Percentiles rank a stretch among this genome's conserved stretches.
phyloP scores from a whole-genome alignment of 1,284 basidiomycete species.

The Ustilago vetiveriae region DNA sequence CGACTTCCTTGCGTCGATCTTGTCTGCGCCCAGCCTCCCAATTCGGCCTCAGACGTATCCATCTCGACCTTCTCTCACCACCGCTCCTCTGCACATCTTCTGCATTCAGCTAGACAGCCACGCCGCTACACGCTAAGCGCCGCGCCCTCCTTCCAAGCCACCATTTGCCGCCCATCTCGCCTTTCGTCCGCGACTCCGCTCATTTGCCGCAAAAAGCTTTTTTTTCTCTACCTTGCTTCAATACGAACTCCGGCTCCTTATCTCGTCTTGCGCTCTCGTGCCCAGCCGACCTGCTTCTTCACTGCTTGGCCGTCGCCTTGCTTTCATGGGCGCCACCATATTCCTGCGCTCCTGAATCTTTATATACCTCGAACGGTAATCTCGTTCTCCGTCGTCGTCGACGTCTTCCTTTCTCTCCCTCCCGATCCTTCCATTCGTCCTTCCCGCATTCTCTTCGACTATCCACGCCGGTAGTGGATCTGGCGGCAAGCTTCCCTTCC shows the following conservation, averaged over 20 bases:
- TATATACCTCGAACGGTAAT: slow-evolving; percentile 17
- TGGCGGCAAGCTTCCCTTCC: too few relatives aligned
- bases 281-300: too few relatives aligned
- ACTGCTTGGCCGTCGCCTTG: too few relatives aligned
- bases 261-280: background rate
- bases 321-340: background rate
- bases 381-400: background rate
- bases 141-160: too few relatives aligned
- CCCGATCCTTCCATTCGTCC: background rate
- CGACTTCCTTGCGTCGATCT: too few relatives aligned
- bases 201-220: too few relatives aligned
- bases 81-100: background rate
- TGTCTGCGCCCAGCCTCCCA: too few relatives aligned
- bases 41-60: background rate
- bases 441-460: background rate
- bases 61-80: background rate
- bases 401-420: background rate
- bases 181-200: background rate
- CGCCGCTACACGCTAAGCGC: background rate
- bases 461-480: background rate
- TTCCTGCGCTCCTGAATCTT: slow-evolving; percentile 6
- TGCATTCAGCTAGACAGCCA: slow-evolving; percentile 8
- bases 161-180: too few relatives aligned
- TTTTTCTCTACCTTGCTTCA: background rate
- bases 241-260: background rate